phyloP scores from a whole-genome alignment of 2,329 filamentous ascomycete genomes.

The Didymella lethalis region DNA sequence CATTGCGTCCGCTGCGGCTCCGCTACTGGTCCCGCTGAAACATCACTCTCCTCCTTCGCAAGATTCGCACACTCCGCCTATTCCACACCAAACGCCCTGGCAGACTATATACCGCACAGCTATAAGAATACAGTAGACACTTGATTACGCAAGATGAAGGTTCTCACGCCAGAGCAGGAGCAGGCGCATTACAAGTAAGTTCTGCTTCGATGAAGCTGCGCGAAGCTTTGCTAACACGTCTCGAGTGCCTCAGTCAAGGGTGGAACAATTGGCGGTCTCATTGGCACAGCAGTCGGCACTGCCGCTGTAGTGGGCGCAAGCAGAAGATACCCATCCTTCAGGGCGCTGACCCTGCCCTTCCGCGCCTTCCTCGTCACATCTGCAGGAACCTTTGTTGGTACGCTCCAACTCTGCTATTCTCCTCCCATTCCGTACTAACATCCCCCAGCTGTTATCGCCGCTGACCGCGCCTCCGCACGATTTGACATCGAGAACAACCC shows the following conservation, averaged over 20 bases:
- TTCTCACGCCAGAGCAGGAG: constrained; percentile 94
- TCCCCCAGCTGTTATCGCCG: constrained; percentile 72
- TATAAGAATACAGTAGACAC: constrained; percentile 4
- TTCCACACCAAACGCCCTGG: not conserved
- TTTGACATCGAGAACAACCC: constrained; percentile 78
- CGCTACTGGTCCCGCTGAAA: constrained; percentile 10
- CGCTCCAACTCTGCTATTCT: constrained; percentile 11
- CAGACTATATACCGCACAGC: constrained; percentile 4
- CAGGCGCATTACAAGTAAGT: constrained; percentile 77
- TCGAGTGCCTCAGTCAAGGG: constrained; percentile 76
- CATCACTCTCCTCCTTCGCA: constrained; percentile 1
- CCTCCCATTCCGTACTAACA: not conserved
- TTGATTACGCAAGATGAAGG: constrained; percentile 73
- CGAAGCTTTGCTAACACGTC: constrained; percentile 22
- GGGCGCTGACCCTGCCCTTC: constrained; percentile 85
- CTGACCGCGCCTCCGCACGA: constrained; percentile 74
- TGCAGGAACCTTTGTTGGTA: constrained; percentile 78
- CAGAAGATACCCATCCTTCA: constrained; percentile 78
- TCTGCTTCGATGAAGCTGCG: not conserved
- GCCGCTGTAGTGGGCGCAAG: constrained; percentile 73
- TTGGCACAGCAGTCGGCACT: constrained; percentile 72
- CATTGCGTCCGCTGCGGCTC: constrained; percentile 27
- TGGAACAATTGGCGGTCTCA: constrained; percentile 74
- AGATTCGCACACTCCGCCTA: not conserved
- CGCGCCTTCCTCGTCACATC: constrained; percentile 89